Evolutionary conservation across 148 eudicot genomes (phyloP), one percentile per base, ranked within the genome.

Genomic region (Simmondsia chinensis): DNA sequence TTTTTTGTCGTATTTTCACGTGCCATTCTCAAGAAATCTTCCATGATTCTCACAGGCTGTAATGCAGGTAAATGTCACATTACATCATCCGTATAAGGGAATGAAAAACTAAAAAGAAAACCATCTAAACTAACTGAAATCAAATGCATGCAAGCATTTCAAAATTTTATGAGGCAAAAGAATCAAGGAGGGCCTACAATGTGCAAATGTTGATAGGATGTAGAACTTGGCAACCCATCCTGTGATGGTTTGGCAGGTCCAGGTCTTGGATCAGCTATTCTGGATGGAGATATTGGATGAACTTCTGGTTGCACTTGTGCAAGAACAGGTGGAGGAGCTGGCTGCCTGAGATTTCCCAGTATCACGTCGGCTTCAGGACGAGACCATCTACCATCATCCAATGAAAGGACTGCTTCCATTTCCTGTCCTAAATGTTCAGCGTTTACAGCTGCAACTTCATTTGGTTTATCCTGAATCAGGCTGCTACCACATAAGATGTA

Each of bases 221-320:
- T 72, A 55, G 87, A 60, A 64, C 43, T 56, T 14, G 66, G 65
- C 20, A 40, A 52, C 19, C 73, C 94, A 25, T 91, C 79, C 57
- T 67, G 69, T 28, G 61, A 57, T 20, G 79, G 26, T 29, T 69
- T 88, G 13, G 85, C 87, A 18, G 78, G 83, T 16, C 95, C 95
- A 42, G 97, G 97, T 57, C 97, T 78, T 21, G 97, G 97, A 65
- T 89, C 97, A 52, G 97, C 97, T 57, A 89, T 95, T 68, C 70
- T 76, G 19, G 95, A 81, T 36, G 97, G 95, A 64, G 94, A 60
- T 31, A 91, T 78, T 18, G 70, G 74, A 65, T 49, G 57, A 49
- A 43, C 36, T 50, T 65, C 74, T 22, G 85, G 76, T 33, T 73
- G 88, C 48, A 91, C 69, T 72, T 79, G 79, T 55, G 97, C 97